These are phyloP conservation scores for Hyphopichia homilentoma DNA, from an alignment of 805 yeast genomes.

Conservation along the genomic window DNA sequence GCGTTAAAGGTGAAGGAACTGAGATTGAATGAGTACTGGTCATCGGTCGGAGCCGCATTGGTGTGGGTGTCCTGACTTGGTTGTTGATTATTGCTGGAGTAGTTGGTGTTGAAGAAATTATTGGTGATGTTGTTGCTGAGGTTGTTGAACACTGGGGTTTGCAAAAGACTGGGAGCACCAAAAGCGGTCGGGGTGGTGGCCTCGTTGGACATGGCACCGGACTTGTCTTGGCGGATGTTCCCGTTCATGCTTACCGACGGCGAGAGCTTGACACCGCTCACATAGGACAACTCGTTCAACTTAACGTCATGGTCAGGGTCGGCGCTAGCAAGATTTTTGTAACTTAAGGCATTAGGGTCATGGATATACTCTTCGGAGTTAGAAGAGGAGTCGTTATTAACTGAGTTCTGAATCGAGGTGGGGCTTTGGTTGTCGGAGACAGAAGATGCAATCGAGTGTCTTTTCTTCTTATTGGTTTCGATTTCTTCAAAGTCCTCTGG, in stretches of 20 bases:
- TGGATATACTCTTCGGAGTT: background rate
- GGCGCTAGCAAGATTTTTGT: background rate
- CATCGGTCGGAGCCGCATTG: constrained; percentile 14
- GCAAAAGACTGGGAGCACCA: constrained; percentile 11
- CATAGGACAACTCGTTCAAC: background rate
- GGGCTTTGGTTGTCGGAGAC: background rate
- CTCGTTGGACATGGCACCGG: background rate
- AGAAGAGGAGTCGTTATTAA: background rate
- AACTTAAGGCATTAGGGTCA: background rate
- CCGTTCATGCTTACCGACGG: background rate
- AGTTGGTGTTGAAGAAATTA: constrained; percentile 29
- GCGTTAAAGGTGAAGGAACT: constrained; percentile 32
- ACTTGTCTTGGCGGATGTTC: constrained; percentile 1
- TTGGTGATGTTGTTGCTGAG: constrained; percentile 33
- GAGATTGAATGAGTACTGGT: constrained; percentile 29
- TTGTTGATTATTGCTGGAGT: constrained; percentile 10
- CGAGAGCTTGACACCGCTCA: background rate
- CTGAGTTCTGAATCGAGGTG: background rate
- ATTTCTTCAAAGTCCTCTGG: too few species aligned
- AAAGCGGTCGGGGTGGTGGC: background rate
- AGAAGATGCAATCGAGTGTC: background rate
- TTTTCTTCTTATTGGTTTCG: background rate
- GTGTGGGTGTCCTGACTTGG: constrained; percentile 1
- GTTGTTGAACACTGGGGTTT: constrained; percentile 25
- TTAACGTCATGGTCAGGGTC: constrained; percentile 1